These are phyloP conservation scores for Naematelia aurantialba DNA, from an alignment of 768 basidiomycete genomes.

Conservation along the genomic window DNA sequence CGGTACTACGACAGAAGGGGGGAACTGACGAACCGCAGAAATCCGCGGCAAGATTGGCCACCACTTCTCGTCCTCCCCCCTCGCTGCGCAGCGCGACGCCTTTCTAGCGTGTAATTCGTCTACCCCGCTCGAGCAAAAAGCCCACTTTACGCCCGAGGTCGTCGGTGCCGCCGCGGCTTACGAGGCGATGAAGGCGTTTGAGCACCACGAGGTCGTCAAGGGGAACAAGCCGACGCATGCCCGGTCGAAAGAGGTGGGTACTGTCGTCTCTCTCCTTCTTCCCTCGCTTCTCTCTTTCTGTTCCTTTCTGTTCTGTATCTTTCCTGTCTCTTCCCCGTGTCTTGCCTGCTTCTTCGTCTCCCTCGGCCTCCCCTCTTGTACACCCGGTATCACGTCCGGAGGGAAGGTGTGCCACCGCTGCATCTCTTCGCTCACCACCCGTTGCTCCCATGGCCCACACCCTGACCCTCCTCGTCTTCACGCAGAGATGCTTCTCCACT, in stretches of 20 bases:
- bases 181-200: conserved; percentile 32
- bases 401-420: no score
- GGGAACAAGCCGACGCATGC: conserved; percentile 24
- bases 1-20: no score
- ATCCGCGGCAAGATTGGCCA: conserved; percentile 22
- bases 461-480: background rate
- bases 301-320: background rate
- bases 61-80: conserved; percentile 24
- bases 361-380: no score
- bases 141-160: conserved; percentile 36
- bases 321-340: background rate
- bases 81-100: conserved; percentile 33
- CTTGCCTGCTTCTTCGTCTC: background rate
- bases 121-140: conserved; percentile 37
- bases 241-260: conserved; percentile 26
- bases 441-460: background rate
- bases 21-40: conserved; percentile 17
- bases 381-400: no score
- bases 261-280: background rate
- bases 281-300: background rate
- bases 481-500: background rate
- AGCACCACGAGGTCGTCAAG: conserved; percentile 30
- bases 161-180: conserved; percentile 42
- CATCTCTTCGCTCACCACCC: background rate
- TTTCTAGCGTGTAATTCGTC: conserved; percentile 31